These are phyloP conservation scores for Eutypa lata DNA, from an alignment of 2,329 filamentous ascomycete species.

Conservation along the genomic window DNA sequence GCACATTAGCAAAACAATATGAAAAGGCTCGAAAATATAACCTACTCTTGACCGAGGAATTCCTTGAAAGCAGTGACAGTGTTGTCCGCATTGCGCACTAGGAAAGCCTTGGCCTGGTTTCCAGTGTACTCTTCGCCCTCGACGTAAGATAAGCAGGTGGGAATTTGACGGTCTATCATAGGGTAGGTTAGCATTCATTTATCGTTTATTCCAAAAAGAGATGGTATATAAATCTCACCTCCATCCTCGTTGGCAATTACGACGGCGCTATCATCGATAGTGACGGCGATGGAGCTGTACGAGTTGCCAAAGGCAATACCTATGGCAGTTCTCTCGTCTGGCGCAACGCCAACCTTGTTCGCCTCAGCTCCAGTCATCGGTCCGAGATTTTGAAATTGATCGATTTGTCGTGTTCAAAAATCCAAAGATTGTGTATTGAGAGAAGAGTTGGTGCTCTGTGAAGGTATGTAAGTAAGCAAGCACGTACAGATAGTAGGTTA, in stretches of 20 bases:
- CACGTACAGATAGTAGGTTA: too few relatives aligned
- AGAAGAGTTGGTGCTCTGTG: not conserved
- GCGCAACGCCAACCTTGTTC: slow-evolving; percentile 44
- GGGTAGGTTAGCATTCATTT: slow-evolving; percentile 12
- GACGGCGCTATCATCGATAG: slow-evolving; percentile 88
- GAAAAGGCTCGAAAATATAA: slow-evolving; percentile 4
- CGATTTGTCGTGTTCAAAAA: not conserved
- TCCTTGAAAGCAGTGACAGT: slow-evolving; percentile 96
- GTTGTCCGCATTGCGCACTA: slow-evolving; percentile 89
- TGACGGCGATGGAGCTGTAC: slow-evolving; percentile 95
- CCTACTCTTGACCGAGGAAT: slow-evolving; percentile 89
- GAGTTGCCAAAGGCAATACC: slow-evolving; percentile 98
- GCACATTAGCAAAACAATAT: slow-evolving; percentile 2
- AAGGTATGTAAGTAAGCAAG: too few relatives aligned
- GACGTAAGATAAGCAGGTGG: slow-evolving; percentile 89
- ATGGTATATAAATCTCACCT: slow-evolving; percentile 52
- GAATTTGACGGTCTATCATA: slow-evolving; percentile 84
- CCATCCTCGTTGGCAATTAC: slow-evolving; percentile 99
- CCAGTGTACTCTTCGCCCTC: slow-evolving; percentile 96
- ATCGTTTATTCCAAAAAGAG: too few relatives aligned
- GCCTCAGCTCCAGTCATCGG: slow-evolving; percentile 47
- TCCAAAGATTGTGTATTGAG: not conserved
- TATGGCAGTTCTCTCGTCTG: slow-evolving; percentile 69
- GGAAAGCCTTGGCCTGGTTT: slow-evolving; percentile 88
- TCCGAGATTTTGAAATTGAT: slow-evolving; percentile 2